These are phyloP conservation scores for Thelonectria rubi DNA, from an alignment of 2,329 filamentous ascomycete genomes.

Conservation along the genomic window DNA sequence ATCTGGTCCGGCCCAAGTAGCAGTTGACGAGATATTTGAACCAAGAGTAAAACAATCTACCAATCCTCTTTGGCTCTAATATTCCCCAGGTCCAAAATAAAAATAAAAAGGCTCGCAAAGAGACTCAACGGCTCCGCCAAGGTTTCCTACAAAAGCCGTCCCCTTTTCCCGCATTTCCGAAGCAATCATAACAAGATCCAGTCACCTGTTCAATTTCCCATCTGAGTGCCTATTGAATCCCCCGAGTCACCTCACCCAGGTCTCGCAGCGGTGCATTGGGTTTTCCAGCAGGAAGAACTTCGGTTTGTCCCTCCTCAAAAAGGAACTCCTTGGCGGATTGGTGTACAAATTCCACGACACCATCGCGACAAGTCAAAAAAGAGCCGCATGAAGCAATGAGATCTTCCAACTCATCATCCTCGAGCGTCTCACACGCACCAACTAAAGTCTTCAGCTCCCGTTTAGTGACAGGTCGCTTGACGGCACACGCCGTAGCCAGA, in stretches of 20 bases:
- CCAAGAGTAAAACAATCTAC: too few species aligned
- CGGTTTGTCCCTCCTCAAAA: background rate
- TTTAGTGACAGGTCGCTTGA: conserved; percentile 49
- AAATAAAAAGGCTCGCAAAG: too few species aligned
- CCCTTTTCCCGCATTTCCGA: too few species aligned
- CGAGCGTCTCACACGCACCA: conserved; percentile 1
- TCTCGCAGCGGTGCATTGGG: background rate
- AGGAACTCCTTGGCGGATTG: background rate
- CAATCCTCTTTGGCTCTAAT: too few species aligned
- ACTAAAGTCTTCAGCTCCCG: conserved; percentile 45
- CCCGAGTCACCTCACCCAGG: background rate
- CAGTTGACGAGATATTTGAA: too few species aligned
- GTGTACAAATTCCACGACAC: background rate
- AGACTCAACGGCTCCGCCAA: too few species aligned
- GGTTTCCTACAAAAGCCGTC: too few species aligned
- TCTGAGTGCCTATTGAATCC: background rate
- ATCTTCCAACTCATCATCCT: conserved; percentile 34
- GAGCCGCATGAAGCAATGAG: conserved; percentile 50
- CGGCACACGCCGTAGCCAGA: conserved; percentile 44
- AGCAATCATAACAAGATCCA: too few species aligned
- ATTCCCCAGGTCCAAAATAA: too few species aligned
- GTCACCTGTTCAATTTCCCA: background rate
- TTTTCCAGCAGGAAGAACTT: background rate
- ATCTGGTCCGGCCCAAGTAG: too few species aligned
- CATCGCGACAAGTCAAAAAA: conserved; percentile 48